Evolutionary conservation across 176 grass and related monocot species (phyloP).

Genomic region (Carex pumila): DNA sequence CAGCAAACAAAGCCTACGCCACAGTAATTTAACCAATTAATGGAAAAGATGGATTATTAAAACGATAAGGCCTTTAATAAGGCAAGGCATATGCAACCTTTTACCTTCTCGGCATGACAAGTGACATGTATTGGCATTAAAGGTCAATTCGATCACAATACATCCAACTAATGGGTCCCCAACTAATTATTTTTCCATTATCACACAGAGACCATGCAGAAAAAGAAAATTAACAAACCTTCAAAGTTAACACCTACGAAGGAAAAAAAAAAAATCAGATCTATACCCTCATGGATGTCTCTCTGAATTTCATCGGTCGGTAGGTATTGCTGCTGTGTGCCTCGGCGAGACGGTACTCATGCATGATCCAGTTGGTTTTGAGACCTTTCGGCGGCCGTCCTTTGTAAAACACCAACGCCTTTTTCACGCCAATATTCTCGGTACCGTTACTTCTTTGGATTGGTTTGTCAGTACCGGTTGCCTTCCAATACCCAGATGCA

Average conservation of each 20-base stretch:
- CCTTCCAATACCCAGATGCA: conserved; percentile 16
- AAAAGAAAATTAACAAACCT: background rate
- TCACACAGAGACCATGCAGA: background rate
- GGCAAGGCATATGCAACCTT: conserved; percentile 14
- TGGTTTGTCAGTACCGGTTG: conserved; percentile 15
- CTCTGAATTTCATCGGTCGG: conserved; percentile 23
- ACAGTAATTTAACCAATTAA: background rate
- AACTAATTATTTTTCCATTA: background rate
- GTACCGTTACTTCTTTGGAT: conserved; percentile 11
- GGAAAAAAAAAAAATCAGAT: background rate
- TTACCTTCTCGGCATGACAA: conserved; percentile 16
- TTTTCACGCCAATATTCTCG: conserved; percentile 18
- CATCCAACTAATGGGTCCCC: background rate
- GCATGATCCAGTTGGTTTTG: conserved; percentile 51
- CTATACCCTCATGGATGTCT: conserved; percentile 22
- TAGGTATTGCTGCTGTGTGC: conserved; percentile 17
- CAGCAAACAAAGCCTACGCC: too few species aligned
- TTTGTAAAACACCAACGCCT: conserved; percentile 22
- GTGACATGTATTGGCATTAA: conserved; percentile 15
- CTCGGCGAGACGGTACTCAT: conserved; percentile 43
- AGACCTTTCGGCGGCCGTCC: conserved; percentile 15
- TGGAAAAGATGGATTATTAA: conserved; percentile 22
- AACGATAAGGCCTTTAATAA: conserved; percentile 7
- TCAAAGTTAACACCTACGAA: background rate
- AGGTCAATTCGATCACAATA: background rate